A percentile compares a stretch with the other conserved stretches of the same genome.
Evolutionary conservation across 2,329 filamentous ascomycete species (phyloP).

Genomic region (Acrodontium crateriforme): DNA sequence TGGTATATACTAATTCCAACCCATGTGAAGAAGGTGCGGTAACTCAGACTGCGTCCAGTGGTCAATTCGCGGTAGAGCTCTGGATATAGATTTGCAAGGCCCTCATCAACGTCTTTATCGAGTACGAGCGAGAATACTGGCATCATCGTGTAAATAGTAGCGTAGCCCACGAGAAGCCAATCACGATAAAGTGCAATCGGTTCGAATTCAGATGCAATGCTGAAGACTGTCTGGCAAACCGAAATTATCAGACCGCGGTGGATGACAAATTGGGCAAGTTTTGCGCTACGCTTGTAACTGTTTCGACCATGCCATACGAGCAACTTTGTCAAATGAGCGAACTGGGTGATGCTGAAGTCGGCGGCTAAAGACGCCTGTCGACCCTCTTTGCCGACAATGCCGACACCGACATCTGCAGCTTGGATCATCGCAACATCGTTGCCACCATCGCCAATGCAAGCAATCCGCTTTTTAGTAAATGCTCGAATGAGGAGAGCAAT

Average conservation of each 20-base stretch:
- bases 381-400: constrained; percentile 96
- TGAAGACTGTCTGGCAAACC: constrained; percentile 95
- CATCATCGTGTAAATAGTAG: constrained; percentile 85
- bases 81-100: constrained; percentile 84
- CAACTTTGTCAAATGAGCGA: constrained; percentile 86
- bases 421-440: constrained; percentile 99
- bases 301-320: constrained; percentile 99
- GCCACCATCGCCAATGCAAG: constrained; percentile 93
- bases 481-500: constrained; percentile 80
- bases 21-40: constrained; percentile 94
- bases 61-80: constrained; percentile 98
- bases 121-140: constrained; percentile 89
- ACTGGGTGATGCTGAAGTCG: constrained; percentile 93
- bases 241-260: constrained; percentile 90
- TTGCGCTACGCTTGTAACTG: constrained; percentile 89
- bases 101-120: constrained; percentile 89
- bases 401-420: constrained; percentile 91
- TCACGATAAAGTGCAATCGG: constrained; percentile 91
- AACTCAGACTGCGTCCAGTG: constrained; percentile 69
- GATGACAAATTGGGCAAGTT: constrained; percentile 95
- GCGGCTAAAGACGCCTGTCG: constrained; percentile 87
- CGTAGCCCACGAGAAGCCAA: constrained; percentile 94
- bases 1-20: constrained; percentile 91
- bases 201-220: constrained; percentile 81
- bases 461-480: constrained; percentile 86